Evolutionary conservation across 345 rosid species (phyloP).

Genomic region (Noccaea caerulescens): DNA sequence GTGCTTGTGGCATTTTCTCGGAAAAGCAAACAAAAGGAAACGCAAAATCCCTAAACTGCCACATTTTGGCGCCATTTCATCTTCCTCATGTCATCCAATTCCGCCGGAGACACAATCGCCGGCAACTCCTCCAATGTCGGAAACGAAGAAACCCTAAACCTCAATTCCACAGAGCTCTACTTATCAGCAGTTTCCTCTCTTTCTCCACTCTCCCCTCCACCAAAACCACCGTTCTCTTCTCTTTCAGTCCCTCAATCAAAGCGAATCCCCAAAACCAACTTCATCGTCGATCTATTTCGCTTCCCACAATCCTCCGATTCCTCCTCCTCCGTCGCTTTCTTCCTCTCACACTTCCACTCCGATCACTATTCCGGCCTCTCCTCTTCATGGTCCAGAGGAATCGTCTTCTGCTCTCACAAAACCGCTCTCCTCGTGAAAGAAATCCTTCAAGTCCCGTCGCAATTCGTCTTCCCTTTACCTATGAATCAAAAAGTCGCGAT

Average conservation of each 20-base stretch:
- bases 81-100: conserved; percentile 31
- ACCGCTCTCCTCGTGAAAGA: conserved; percentile 66
- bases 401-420: conserved; percentile 70
- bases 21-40: neutral
- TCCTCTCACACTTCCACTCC: conserved; percentile 94
- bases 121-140: neutral
- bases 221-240: conserved; percentile 34
- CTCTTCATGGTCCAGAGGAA: conserved; percentile 73
- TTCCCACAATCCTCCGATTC: conserved; percentile 47
- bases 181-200: conserved; percentile 50
- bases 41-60: conserved; percentile 7
- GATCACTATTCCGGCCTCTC: conserved; percentile 85
- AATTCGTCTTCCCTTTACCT: conserved; percentile 59
- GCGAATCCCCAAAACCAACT: conserved; percentile 74
- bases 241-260: conserved; percentile 59
- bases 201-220: conserved; percentile 30
- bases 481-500: conserved; percentile 46
- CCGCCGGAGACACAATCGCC: conserved; percentile 23
- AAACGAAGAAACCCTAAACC: conserved; percentile 46
- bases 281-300: conserved; percentile 82
- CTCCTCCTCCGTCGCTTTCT: conserved; percentile 60
- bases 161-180: conserved; percentile 61
- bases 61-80: conserved; percentile 28
- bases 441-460: conserved; percentile 58
- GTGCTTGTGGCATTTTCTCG: neutral